Percentiles rank a stretch among this genome's conserved stretches.
These are phyloP conservation scores for Candida xiaguanensis DNA, from an alignment of 805 yeast genomes.

Conservation along the genomic window DNA sequence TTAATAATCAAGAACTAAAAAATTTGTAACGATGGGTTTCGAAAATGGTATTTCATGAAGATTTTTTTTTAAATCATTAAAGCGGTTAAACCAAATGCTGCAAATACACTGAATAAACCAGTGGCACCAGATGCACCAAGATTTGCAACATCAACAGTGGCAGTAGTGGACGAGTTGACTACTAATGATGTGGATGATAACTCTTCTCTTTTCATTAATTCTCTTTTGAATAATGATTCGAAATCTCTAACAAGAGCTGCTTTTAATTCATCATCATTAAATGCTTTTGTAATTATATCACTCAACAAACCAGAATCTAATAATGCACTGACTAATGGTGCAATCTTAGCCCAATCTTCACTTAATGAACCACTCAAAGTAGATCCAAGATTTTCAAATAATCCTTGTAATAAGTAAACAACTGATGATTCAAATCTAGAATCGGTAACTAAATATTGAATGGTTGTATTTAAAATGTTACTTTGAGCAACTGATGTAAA, in stretches of 20 bases:
- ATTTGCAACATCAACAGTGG: slow-evolving; percentile 4
- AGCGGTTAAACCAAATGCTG: slow-evolving; percentile 4
- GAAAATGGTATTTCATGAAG: slow-evolving; percentile 1
- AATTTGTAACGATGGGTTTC: not conserved
- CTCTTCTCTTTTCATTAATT: slow-evolving; percentile 12
- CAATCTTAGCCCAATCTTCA: slow-evolving; percentile 16
- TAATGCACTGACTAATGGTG: slow-evolving; percentile 18
- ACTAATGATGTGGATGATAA: not conserved
- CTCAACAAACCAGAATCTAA: slow-evolving; percentile 22
- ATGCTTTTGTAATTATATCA: slow-evolving; percentile 20
- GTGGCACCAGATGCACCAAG: not conserved
- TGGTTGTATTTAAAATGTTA: slow-evolving; percentile 22
- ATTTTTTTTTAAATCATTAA: not conserved
- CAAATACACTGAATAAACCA: slow-evolving; percentile 1
- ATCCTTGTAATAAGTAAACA: slow-evolving; percentile 20
- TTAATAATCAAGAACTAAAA: slow-evolving; percentile 6
- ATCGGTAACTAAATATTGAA: slow-evolving; percentile 20
- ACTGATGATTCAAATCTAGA: slow-evolving; percentile 21
- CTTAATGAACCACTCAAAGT: slow-evolving; percentile 9
- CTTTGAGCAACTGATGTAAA: slow-evolving; percentile 24
- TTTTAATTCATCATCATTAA: slow-evolving; percentile 18
- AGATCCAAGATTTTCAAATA: slow-evolving; percentile 18
- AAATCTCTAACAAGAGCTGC: slow-evolving; percentile 19
- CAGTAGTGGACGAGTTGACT: slow-evolving; percentile 2
- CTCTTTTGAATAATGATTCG: slow-evolving; percentile 17